Base-by-base conservation (phyloP, 495 filamentous ascomycete species). In the Alectoria sarmentosa region DNA sequence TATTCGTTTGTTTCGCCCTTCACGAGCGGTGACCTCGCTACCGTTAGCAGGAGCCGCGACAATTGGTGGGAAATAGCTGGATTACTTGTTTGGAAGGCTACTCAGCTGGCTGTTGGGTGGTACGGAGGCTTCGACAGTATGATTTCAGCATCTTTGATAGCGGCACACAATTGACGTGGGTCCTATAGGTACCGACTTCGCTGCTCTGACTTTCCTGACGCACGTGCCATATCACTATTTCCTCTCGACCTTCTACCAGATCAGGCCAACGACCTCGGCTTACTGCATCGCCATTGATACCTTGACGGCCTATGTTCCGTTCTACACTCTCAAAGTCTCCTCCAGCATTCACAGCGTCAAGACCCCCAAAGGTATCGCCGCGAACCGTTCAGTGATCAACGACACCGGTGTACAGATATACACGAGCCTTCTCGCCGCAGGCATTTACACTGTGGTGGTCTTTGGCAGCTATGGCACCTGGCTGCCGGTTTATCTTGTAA, bases 61-160 rank as follows among this genome's bases (percentile, higher is more conserved):
- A 79, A 83, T 64, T 82, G 80, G 81, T 76, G 77, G 70, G 84
- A 90, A 72, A 77, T 88, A n/a, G 79, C 67, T 11, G 79, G 81
- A 8, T 70, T 90, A 63, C 74, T 88, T 15, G 82, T 69, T 11
- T 92, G 88, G 88, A 87, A 81, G 76, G 75, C 86, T 63, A 77
- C 86, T 41, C 85, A 89, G 72, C 78, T 96, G 57, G 86, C 79
- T 30, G 67, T 90, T 23, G 84, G 82, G 39, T 95, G 90, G 91
- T 81, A 77, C 66, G 76, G 84, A 42, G 79, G 84, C 57, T 90
- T 84, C 71, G 90, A 93, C 72, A 81, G 85, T 88, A 72, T 68
- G 79, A 70, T 1, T 30, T n/a, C 30, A 21, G 15, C 17, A 3
- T 55, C 28, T 34, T 11, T 55, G 17, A 34, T 55, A 30, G 52